These are phyloP conservation scores for Ichthyophthirius multifiliis DNA, from an alignment of 169 alveolate genomes.

Conservation along the genomic window DNA sequence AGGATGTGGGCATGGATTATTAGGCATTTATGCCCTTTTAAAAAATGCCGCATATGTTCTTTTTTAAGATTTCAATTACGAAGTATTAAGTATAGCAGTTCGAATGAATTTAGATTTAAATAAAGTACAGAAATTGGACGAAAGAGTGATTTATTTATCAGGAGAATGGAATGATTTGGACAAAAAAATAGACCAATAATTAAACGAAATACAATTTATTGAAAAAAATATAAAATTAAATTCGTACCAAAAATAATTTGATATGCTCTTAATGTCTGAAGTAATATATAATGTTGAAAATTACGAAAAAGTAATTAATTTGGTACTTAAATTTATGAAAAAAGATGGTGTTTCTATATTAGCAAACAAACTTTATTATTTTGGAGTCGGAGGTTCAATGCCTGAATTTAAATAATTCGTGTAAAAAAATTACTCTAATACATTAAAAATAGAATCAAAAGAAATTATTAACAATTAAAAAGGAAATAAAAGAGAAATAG, in stretches of 20 bases:
- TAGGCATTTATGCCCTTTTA: conserved; percentile 56
- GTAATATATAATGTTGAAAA: conserved; percentile 54
- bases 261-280: conserved; percentile 55
- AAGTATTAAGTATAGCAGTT: conserved; percentile 52
- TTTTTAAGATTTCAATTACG: conserved; percentile 68
- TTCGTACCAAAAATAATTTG: conserved; percentile 26
- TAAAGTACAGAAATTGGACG: background rate
- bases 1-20: conserved; percentile 79
- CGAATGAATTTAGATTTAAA: conserved; percentile 42
- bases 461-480: conserved; percentile 7
- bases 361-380: conserved; percentile 56
- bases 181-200: background rate
- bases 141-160: conserved; percentile 29
- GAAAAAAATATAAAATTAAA: background rate
- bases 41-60: conserved; percentile 38
- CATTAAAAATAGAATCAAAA: background rate
- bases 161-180: conserved; percentile 63
- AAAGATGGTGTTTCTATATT: conserved; percentile 43
- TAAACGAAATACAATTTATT: background rate
- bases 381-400: conserved; percentile 63
- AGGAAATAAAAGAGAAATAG: conserved; percentile 22
- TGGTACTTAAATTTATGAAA: conserved; percentile 36
- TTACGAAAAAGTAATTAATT: conserved; percentile 51
- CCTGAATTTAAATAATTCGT: conserved; percentile 46
- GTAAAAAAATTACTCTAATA: background rate